phyloP scores from a whole-genome alignment of 1,284 basidiomycete genomes.

The Microbotryomycetes sp. region DNA sequence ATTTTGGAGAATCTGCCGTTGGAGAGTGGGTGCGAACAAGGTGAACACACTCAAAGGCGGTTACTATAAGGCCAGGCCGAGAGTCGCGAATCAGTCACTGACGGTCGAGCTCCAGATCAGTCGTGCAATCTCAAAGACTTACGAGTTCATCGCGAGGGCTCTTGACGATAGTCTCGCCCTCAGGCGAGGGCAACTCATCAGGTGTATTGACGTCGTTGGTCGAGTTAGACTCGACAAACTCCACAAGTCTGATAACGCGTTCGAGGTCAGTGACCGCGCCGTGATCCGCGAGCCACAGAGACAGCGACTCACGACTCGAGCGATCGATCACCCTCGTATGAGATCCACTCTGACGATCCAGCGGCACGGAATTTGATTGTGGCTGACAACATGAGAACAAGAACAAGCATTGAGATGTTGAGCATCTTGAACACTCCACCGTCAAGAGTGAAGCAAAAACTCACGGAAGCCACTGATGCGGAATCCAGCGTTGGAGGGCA shows the following conservation, averaged over 20 bases:
- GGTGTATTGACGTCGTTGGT: conserved; percentile 51
- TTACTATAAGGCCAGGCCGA: no score
- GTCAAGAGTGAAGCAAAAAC: background rate
- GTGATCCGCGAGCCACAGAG: background rate
- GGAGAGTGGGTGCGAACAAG: no score
- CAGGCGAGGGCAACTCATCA: conserved; percentile 24
- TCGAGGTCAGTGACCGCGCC: background rate
- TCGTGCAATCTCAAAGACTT: no score
- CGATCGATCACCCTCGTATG: conserved; percentile 87
- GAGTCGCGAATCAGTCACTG: no score
- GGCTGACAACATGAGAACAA: conserved; percentile 65
- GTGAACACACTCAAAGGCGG: no score
- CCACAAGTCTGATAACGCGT: conserved; percentile 49
- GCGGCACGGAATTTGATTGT: conserved; percentile 96
- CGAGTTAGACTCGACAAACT: conserved; percentile 74
- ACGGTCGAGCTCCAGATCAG: no score
- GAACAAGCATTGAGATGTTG: no score
- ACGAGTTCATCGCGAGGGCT: conserved; percentile 30
- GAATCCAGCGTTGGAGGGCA: conserved; percentile 82
- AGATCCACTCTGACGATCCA: conserved; percentile 75
- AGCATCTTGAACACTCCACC: conserved; percentile 15
- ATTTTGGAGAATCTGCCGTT: no score
- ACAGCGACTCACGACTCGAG: conserved; percentile 55
- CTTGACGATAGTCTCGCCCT: conserved; percentile 32
- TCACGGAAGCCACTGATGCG: conserved; percentile 48